Evolutionary conservation across 768 basidiomycete genomes (phyloP).

Genomic region (Boletus barrowsii): DNA sequence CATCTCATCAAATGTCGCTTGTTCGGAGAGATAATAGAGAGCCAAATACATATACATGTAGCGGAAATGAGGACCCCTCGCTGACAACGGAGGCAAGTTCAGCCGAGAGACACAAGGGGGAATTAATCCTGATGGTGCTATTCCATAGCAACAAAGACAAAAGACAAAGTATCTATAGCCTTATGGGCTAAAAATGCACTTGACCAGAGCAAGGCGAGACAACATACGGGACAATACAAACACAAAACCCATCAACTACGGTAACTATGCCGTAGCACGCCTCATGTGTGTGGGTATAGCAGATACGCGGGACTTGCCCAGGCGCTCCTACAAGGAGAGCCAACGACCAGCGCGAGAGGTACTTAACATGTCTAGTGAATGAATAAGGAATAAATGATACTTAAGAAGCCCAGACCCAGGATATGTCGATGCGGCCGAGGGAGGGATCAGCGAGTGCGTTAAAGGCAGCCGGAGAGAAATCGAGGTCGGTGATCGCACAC

Average conservation of each 20-base stretch:
- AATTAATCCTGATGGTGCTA: neutral
- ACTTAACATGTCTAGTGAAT: slow-evolving; percentile 13
- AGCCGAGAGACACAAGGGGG: neutral
- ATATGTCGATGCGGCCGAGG: slow-evolving; percentile 53
- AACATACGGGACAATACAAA: slow-evolving; percentile 8
- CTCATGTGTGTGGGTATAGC: slow-evolving; percentile 17
- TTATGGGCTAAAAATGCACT: slow-evolving; percentile 25
- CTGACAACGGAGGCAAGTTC: slow-evolving; percentile 1
- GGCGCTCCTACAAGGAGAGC: slow-evolving; percentile 28
- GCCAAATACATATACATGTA: neutral
- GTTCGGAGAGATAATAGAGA: neutral
- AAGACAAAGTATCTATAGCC: neutral
- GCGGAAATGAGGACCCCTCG: slow-evolving; percentile 7
- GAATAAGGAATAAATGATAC: slow-evolving; percentile 28
- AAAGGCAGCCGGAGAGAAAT: slow-evolving; percentile 65
- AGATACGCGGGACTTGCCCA: slow-evolving; percentile 16
- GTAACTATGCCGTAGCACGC: slow-evolving; percentile 24
- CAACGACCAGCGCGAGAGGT: slow-evolving; percentile 14
- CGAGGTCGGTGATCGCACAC: slow-evolving; percentile 52
- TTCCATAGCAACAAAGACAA: slow-evolving; percentile 14
- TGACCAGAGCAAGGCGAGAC: slow-evolving; percentile 35
- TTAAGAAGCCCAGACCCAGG: slow-evolving; percentile 46
- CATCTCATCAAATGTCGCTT: neutral
- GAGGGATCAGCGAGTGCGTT: slow-evolving; percentile 37
- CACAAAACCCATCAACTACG: slow-evolving; percentile 30